Evolutionary conservation across 768 basidiomycete genomes (phyloP).

Genomic region (Gloeostereum incarnatum): DNA sequence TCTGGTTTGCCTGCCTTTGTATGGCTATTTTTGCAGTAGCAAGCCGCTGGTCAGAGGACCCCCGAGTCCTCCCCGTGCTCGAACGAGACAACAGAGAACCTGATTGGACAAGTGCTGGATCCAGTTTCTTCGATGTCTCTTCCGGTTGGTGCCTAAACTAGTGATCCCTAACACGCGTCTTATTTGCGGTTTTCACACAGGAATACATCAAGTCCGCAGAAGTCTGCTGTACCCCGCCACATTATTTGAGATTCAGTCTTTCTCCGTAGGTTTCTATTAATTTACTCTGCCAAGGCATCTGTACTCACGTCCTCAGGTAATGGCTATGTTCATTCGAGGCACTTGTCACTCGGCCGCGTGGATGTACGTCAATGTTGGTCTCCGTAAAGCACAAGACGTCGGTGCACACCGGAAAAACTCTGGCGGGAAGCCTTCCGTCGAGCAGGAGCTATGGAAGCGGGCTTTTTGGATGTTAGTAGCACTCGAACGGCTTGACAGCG

Average conservation of each 20-base stretch:
- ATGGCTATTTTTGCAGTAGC: slow-evolving; percentile 61
- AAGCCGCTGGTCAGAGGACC: slow-evolving; percentile 56
- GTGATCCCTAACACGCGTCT: neutral
- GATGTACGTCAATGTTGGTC: slow-evolving; percentile 42
- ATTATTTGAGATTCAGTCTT: slow-evolving; percentile 55
- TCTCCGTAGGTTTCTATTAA: slow-evolving; percentile 11
- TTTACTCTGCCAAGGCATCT: slow-evolving; percentile 4
- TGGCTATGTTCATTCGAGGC: slow-evolving; percentile 45
- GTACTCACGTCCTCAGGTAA: slow-evolving; percentile 24
- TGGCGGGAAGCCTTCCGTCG: slow-evolving; percentile 35
- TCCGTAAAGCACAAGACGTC: slow-evolving; percentile 63
- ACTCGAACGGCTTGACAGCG: slow-evolving; percentile 48
- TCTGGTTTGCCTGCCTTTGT: slow-evolving; percentile 54
- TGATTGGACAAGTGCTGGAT: slow-evolving; percentile 49
- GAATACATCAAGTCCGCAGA: slow-evolving; percentile 37
- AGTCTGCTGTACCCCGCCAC: slow-evolving; percentile 47
- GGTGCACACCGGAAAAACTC: slow-evolving; percentile 57
- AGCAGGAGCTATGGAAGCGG: slow-evolving; percentile 72
- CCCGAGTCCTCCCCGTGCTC: slow-evolving; percentile 35
- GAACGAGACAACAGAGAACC: slow-evolving; percentile 10
- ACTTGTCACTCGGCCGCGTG: slow-evolving; percentile 43
- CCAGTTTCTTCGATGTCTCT: slow-evolving; percentile 50
- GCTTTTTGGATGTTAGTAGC: slow-evolving; percentile 66
- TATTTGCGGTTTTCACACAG: slow-evolving; percentile 20
- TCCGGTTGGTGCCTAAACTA: slow-evolving; percentile 26